A percentile compares a stretch with the other conserved stretches of the same genome.
These are phyloP conservation scores for Phyllosticta ampelicida DNA, from an alignment of 2,329 filamentous ascomycete species.

Conservation along the genomic window DNA sequence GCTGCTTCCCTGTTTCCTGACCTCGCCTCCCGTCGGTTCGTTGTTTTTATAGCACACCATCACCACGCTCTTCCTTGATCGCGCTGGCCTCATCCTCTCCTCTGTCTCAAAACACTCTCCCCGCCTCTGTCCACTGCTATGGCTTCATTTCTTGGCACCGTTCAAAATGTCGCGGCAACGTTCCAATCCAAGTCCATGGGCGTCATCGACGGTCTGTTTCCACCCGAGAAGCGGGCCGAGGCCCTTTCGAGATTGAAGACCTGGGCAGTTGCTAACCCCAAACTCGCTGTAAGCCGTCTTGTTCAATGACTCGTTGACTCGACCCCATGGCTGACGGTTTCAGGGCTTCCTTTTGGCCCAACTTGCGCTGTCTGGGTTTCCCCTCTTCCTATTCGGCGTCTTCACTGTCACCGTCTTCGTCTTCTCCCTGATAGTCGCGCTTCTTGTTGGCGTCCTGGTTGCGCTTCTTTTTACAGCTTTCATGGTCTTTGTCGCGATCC, in stretches of 20 bases:
- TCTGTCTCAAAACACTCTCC: neutral
- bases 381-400: slow-evolving; percentile 55
- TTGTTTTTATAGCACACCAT: neutral
- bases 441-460: slow-evolving; percentile 41
- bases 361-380: slow-evolving; percentile 53
- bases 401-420: slow-evolving; percentile 54
- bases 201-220: slow-evolving; percentile 43
- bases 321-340: slow-evolving; percentile 6
- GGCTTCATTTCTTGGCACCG: slow-evolving; percentile 17
- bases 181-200: slow-evolving; percentile 19
- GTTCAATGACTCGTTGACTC: neutral
- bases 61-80: neutral
- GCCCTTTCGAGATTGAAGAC: slow-evolving; percentile 42
- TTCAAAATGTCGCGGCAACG: slow-evolving; percentile 15
- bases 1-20: no score
- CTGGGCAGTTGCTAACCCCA: slow-evolving; percentile 54
- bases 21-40: neutral
- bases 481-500: slow-evolving; percentile 54
- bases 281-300: slow-evolving; percentile 51
- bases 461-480: slow-evolving; percentile 54
- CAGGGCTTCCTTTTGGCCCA: slow-evolving; percentile 61
- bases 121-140: slow-evolving; percentile 13
- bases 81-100: neutral
- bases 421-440: slow-evolving; percentile 50
- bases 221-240: slow-evolving; percentile 49